Base-by-base conservation (phyloP, 352 stramenopile species). In the Phytophthora citricola region DNA sequence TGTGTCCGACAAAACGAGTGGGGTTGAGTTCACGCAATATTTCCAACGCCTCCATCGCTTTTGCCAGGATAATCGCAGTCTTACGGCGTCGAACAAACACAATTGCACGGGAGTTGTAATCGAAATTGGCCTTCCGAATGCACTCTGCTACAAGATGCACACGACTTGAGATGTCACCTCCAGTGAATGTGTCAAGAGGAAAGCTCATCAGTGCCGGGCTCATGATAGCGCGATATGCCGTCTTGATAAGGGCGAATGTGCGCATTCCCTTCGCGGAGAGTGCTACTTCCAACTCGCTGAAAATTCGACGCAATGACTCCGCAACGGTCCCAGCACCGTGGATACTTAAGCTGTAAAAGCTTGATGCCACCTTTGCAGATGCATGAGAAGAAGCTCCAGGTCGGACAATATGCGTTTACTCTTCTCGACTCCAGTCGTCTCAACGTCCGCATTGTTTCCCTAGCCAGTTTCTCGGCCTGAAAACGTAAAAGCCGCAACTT, bases 1-100 rank as follows among this genome's bases (percentile, higher is more conserved):
- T 92, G 53, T 94, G 86, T 3, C 86, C 86, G 24, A 94, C 80
- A 66, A 94, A 93, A 10, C 69, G 71, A 10, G 86, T 93, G 9
- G 86, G 86, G 44, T 91, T 94, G 1, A 94, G 57, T 22, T 72
- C 63, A 6, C 71, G 63, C 14, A 94, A 50, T 20, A 77, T 54
- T 5, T 85, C 73, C 12, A 93, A 46, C n/a, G 70, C 61, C 48
- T 83, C 81, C 81, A 93, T 91, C 1, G 79, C 76, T 50, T 83
- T 87, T 3, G 83, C 84, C 2, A 94, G 73, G 44, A 79, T 48
- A 58, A 90, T 82, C 1, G 86, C 86, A n/a, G 78, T 93, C 60
- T 81, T 83, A 15, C 86, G 78, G 7, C 79, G 77, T 6, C 76
- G 73, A 8, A 94, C 83, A 75, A 94, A 94, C 24, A 94, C 84